Base-by-base conservation (phyloP, 257 asterid genomes). In the Anisodus tanguticus region DNA sequence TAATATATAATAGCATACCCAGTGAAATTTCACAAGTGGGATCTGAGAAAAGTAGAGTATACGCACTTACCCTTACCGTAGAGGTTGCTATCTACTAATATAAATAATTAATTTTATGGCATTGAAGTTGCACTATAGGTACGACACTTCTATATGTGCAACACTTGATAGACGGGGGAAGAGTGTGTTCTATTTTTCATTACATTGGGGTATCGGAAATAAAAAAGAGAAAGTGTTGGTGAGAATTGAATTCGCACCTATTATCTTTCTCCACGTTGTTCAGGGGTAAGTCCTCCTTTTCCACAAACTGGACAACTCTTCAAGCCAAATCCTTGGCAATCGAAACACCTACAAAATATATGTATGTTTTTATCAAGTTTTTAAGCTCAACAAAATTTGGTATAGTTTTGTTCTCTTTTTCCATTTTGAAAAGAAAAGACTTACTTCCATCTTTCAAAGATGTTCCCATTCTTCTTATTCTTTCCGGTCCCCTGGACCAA, bases 221-320 rank as follows among this genome's bases (percentile, higher is more conserved):
- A 64, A 5, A 64, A 31, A 31, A 66, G 3, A 66, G 45, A 66
- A 16, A 66, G 4, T 13, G 9, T 11, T 66, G 35, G 5, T 66
- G 37, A 31, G n/a, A 64, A 64, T 31, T 35, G 47, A 31, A 35
- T 66, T 4, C 19, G 13, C 22, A 3, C 0, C 6, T 67, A 58
- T 88, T 81, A 95, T 93, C 98, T 88, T 89, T 95, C 97, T 10
- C 98, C 96, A 0, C 98, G 94, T 88, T 95, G 98, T 87, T 95
- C 98, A 0, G 97, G 97, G 6, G 98, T 95, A 84, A 95, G 85
- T 66, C 98, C 98, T 83, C 95, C 95, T 85, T 90, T 90, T 8
- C 98, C 97, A 59, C 98, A 95, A 68, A 57, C 91, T 0, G 97
- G 98, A 77, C 98, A 95, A 82, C 98, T 84, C 92, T 88, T 92